phyloP scores from a whole-genome alignment of 345 rosid genomes.

The Camelina sativa region DNA sequence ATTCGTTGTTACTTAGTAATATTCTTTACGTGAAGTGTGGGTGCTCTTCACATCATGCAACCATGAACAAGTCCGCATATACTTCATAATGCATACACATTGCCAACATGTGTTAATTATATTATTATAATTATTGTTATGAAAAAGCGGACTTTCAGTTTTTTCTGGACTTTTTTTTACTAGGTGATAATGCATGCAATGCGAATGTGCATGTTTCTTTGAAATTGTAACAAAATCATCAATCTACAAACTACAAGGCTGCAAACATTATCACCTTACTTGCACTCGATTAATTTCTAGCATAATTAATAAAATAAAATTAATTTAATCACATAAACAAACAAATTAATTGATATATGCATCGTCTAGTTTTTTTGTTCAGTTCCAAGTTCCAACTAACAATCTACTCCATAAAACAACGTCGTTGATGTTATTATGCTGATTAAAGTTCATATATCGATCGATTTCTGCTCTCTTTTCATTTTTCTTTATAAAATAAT shows the following conservation, averaged over 20 bases:
- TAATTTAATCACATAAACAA: neutral
- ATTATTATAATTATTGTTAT: neutral
- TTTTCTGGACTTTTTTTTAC: neutral
- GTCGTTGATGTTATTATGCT: slow-evolving; percentile 1
- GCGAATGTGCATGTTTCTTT: slow-evolving; percentile 9
- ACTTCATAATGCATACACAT: slow-evolving; percentile 33
- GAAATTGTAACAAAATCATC: neutral
- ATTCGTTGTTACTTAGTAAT: slow-evolving; percentile 38
- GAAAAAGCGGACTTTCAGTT: slow-evolving; percentile 1
- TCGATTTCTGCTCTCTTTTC: neutral
- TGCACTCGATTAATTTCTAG: neutral
- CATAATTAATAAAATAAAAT: neutral
- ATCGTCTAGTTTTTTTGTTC: neutral
- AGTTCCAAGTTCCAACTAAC: neutral
- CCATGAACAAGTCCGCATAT: slow-evolving; percentile 35
- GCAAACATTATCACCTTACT: slow-evolving; percentile 6
- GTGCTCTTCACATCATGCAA: slow-evolving; percentile 48
- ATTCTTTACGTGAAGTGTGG: slow-evolving; percentile 45
- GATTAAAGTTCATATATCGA: neutral
- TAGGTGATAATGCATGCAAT: neutral
- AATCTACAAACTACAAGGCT: neutral
- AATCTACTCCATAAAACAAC: neutral
- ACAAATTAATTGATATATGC: neutral
- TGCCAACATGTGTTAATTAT: slow-evolving; percentile 31
- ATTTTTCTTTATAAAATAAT: neutral